These are phyloP conservation scores for Globisporangium nunn DNA, from an alignment of 352 stramenopile genomes.

Conservation along the genomic window DNA sequence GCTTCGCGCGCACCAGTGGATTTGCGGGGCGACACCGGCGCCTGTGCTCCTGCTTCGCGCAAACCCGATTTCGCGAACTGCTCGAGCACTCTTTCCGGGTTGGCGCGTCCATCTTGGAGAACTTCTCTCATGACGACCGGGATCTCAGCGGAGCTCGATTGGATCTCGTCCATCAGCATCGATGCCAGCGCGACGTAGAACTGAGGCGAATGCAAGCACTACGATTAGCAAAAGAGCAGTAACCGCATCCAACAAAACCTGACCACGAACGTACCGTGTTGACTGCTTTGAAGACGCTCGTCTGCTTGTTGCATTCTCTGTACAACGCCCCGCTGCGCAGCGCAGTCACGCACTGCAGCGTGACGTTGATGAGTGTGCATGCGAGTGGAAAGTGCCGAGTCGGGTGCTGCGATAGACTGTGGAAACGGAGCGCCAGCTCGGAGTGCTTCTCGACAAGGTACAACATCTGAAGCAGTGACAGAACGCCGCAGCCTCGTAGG, in stretches of 20 bases:
- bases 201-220: slow-evolving; percentile 12
- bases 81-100: slow-evolving; percentile 35
- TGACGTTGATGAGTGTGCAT: slow-evolving; percentile 73
- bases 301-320: slow-evolving; percentile 54
- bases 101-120: slow-evolving; percentile 31
- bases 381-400: slow-evolving; percentile 66
- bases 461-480: slow-evolving; percentile 83
- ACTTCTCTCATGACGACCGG: slow-evolving; percentile 55
- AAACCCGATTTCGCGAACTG: slow-evolving; percentile 14
- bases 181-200: slow-evolving; percentile 36
- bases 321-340: slow-evolving; percentile 68
- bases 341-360: slow-evolving; percentile 51
- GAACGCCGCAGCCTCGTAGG: slow-evolving; percentile 74
- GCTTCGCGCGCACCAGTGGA: neutral
- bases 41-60: neutral
- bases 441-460: slow-evolving; percentile 61
- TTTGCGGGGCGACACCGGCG: slow-evolving; percentile 9
- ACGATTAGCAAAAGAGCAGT: neutral
- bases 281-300: slow-evolving; percentile 42
- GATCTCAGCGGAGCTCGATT: slow-evolving; percentile 34
- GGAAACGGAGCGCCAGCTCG: slow-evolving; percentile 41
- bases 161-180: slow-evolving; percentile 36
- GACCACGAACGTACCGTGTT: slow-evolving; percentile 28
- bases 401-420: slow-evolving; percentile 42
- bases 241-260: too few species aligned